phyloP scores from a whole-genome alignment of 169 alveolate species.

The Plasmodium billcollinsi region DNA sequence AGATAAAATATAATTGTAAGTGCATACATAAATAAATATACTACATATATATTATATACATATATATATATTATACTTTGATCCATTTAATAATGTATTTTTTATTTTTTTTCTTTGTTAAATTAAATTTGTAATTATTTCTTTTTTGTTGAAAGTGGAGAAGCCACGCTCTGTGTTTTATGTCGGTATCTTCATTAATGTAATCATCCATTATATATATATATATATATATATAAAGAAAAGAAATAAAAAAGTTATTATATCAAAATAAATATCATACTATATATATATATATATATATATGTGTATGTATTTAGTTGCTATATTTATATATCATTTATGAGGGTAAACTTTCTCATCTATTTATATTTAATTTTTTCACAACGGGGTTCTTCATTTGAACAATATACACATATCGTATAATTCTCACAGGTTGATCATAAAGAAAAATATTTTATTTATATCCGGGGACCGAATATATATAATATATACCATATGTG shows the following conservation, averaged over 20 bases:
- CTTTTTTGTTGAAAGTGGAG: conserved; percentile 26
- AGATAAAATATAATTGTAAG: not conserved
- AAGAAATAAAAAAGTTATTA: too few relatives aligned
- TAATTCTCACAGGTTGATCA: too few relatives aligned
- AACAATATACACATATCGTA: too few relatives aligned
- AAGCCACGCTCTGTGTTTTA: conserved; percentile 45
- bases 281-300: not conserved
- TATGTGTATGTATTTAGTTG: not conserved
- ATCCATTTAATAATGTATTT: conserved; percentile 44
- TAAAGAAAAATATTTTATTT: too few relatives aligned
- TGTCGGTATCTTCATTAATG: conserved; percentile 26
- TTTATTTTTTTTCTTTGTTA: conserved; percentile 17
- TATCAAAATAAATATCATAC: too few relatives aligned
- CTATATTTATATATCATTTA: not conserved
- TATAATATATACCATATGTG: too few relatives aligned
- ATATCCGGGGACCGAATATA: too few relatives aligned
- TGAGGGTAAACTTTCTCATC: too few relatives aligned
- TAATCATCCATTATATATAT: conserved; percentile 33
- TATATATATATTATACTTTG: conserved; percentile 15
- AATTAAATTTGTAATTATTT: conserved; percentile 29
- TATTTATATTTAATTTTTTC: too few relatives aligned
- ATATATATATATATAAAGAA: too few relatives aligned
- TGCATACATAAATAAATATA: not conserved
- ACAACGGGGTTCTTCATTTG: too few relatives aligned
- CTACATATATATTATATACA: not conserved